Evolutionary conservation across 2,329 filamentous ascomycete species (phyloP).

Genomic region (Microcyclosporella mali): DNA sequence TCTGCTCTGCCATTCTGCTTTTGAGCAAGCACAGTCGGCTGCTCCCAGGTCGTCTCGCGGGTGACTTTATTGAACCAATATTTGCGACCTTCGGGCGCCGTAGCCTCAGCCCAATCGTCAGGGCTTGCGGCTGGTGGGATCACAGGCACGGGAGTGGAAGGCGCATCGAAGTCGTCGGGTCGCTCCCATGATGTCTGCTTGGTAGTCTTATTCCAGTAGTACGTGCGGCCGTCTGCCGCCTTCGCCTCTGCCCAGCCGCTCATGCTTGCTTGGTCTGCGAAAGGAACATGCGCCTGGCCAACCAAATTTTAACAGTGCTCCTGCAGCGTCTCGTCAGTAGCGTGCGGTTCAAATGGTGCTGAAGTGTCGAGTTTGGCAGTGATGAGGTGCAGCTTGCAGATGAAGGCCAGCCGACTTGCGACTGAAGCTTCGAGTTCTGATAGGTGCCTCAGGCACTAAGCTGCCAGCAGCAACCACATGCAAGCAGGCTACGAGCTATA

Average conservation of each 20-base stretch:
- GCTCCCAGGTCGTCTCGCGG: conserved; percentile 89
- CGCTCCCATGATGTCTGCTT: conserved; percentile 93
- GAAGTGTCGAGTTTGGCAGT: no score
- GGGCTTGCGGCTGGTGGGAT: conserved; percentile 55
- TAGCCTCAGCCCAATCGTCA: conserved; percentile 76
- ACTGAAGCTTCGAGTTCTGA: no score
- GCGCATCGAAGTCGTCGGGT: conserved; percentile 61
- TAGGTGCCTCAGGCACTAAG: no score
- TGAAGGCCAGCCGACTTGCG: no score
- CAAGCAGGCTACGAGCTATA: no score
- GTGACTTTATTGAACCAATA: conserved; percentile 94
- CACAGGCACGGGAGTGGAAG: conserved; percentile 5
- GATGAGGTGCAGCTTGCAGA: no score
- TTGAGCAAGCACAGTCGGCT: conserved; percentile 50
- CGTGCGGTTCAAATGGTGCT: no score
- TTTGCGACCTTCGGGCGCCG: conserved; percentile 74
- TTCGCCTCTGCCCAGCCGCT: conserved; percentile 25
- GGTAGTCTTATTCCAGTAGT: conserved; percentile 84
- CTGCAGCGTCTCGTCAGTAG: no score
- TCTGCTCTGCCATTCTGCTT: conserved; percentile 26
- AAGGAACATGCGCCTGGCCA: no score
- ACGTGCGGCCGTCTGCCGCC: conserved; percentile 58
- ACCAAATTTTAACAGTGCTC: no score
- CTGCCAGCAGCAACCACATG: no score
- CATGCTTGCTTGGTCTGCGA: conserved; percentile 15